Evolutionary conservation across 2,329 filamentous ascomycete species (phyloP).

Genomic region (Daldinia sp.): DNA sequence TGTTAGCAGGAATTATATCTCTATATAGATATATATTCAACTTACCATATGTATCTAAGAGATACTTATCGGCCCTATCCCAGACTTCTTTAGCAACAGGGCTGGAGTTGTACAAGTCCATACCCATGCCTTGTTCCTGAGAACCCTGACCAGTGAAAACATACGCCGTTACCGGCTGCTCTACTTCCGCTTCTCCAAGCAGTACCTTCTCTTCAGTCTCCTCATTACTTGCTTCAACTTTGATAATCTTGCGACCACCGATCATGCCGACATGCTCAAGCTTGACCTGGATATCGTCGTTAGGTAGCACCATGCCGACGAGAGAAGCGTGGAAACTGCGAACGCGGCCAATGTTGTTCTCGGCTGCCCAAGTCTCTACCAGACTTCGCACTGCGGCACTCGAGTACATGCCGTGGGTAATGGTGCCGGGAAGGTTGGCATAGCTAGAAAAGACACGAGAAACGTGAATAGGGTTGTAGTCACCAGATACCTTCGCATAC

Average conservation of each 20-base stretch:
- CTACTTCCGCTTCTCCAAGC: constrained; percentile 93
- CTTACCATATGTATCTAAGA: constrained; percentile 97
- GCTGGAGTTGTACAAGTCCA: constrained; percentile 96
- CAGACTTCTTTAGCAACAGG: constrained; percentile 95
- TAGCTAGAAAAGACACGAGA: constrained; percentile 96
- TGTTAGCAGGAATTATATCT: constrained; percentile 10
- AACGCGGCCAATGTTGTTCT: constrained; percentile 97
- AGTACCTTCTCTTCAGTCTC: constrained; percentile 97
- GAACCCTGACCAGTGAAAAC: constrained; percentile 98
- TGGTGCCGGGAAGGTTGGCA: constrained; percentile 93
- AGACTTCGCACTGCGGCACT: constrained; percentile 95
- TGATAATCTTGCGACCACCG: constrained; percentile 98
- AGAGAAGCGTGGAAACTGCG: constrained; percentile 96
- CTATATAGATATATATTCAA: constrained; percentile 9
- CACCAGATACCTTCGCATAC: constrained; percentile 95
- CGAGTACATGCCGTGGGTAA: constrained; percentile 99
- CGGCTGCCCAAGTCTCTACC: constrained; percentile 98
- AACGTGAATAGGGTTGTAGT: constrained; percentile 99
- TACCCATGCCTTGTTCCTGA: constrained; percentile 99
- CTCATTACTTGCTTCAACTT: constrained; percentile 94
- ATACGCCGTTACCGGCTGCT: constrained; percentile 95
- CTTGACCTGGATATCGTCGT: constrained; percentile 94
- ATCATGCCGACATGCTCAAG: constrained; percentile 98
- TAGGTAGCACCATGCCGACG: constrained; percentile 98
- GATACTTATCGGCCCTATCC: constrained; percentile 97